Evolutionary conservation across 2,329 filamentous ascomycete genomes (phyloP).

Genomic region (Cylindrodendrum hubeiense): DNA sequence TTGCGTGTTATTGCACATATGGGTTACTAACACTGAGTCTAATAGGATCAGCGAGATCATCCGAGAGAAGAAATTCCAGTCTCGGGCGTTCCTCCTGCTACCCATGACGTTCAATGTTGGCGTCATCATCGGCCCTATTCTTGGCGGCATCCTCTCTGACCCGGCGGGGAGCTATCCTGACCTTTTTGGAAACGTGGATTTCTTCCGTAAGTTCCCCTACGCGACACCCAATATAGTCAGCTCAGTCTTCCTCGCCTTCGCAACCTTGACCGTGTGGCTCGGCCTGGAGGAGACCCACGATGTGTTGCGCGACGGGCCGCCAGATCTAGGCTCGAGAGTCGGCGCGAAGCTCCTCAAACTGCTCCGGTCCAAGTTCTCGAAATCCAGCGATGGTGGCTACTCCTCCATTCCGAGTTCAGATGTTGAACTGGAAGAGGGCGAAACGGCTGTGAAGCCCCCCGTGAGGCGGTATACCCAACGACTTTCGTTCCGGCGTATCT

Average conservation of each 20-base stretch:
- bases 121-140: slow-evolving; percentile 76
- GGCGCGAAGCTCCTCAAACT: slow-evolving; percentile 50
- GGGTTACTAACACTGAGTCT: background rate
- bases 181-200: slow-evolving; percentile 61
- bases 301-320: slow-evolving; percentile 51
- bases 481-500: slow-evolving; percentile 66
- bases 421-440: slow-evolving; percentile 33
- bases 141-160: slow-evolving; percentile 77
- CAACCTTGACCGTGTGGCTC: slow-evolving; percentile 60
- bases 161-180: slow-evolving; percentile 70
- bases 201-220: slow-evolving; percentile 65
- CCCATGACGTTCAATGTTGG: slow-evolving; percentile 81
- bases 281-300: slow-evolving; percentile 68
- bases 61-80: slow-evolving; percentile 74
- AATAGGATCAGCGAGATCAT: slow-evolving; percentile 74
- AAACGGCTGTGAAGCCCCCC: slow-evolving; percentile 14
- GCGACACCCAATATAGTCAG: slow-evolving; percentile 67
- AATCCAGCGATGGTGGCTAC: slow-evolving; percentile 33
- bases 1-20: background rate
- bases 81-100: slow-evolving; percentile 79
- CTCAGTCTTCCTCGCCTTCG: slow-evolving; percentile 59
- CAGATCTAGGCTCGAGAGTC: slow-evolving; percentile 58
- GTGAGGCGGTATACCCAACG: slow-evolving; percentile 57
- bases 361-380: slow-evolving; percentile 41
- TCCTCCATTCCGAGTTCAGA: slow-evolving; percentile 38